A percentile compares a stretch with the other conserved stretches of the same genome.
phyloP scores from a whole-genome alignment of 495 filamentous ascomycete species.

The Talaromyces borbonicus region DNA sequence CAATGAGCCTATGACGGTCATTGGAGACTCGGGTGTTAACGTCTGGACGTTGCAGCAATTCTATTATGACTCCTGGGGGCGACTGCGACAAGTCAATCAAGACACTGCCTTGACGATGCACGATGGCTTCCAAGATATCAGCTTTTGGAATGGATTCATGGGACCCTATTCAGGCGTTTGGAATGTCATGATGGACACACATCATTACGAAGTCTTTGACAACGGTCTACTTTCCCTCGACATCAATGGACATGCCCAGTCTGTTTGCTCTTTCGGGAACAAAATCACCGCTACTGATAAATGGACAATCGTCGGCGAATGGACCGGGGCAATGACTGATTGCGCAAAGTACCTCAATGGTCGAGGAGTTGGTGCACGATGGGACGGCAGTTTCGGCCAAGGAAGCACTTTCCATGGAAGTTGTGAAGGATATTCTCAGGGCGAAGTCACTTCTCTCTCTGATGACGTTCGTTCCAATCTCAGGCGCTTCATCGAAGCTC shows the following conservation, averaged over 20 bases:
- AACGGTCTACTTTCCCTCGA: slow-evolving; percentile 41
- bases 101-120: slow-evolving; percentile 52
- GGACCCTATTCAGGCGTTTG: slow-evolving; percentile 37
- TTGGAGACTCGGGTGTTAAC: slow-evolving; percentile 40
- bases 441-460: slow-evolving; percentile 43
- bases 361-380: slow-evolving; percentile 56
- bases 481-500: slow-evolving; percentile 56
- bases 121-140: slow-evolving; percentile 56
- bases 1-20: slow-evolving; percentile 53
- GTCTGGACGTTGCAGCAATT: slow-evolving; percentile 46
- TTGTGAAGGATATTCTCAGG: slow-evolving; percentile 49
- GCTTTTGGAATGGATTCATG: slow-evolving; percentile 67
- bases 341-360: slow-evolving; percentile 68
- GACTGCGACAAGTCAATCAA: slow-evolving; percentile 37
- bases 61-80: slow-evolving; percentile 53
- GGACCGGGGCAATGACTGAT: slow-evolving; percentile 61
- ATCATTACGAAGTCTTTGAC: slow-evolving; percentile 63
- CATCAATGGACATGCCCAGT: slow-evolving; percentile 37
- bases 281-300: slow-evolving; percentile 51
- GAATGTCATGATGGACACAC: slow-evolving; percentile 59
- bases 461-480: slow-evolving; percentile 46
- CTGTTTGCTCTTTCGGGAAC: slow-evolving; percentile 40
- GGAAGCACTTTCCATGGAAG: slow-evolving; percentile 40
- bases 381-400: slow-evolving; percentile 48
- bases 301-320: slow-evolving; percentile 63